A percentile compares a stretch with the other conserved stretches of the same genome.
phyloP scores from a whole-genome alignment of 495 filamentous ascomycete species.

The Hypoxylon cercidicola region DNA sequence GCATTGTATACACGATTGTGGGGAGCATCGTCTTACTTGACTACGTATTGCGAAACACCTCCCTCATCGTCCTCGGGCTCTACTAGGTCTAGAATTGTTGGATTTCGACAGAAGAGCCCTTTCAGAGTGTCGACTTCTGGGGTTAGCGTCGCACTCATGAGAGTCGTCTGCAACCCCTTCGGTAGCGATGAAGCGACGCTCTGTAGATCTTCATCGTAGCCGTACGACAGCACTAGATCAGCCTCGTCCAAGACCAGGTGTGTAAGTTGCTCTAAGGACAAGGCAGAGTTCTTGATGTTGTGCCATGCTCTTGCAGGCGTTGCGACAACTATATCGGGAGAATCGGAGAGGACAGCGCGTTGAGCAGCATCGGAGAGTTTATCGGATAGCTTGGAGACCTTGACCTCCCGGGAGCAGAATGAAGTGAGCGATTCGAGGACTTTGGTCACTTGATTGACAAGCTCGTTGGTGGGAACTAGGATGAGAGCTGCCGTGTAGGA shows the following conservation, averaged over 20 bases:
- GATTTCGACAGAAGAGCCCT: slow-evolving; percentile 84
- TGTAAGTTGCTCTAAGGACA: slow-evolving; percentile 74
- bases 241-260: slow-evolving; percentile 95
- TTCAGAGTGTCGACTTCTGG: slow-evolving; percentile 87
- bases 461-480: slow-evolving; percentile 92
- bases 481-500: slow-evolving; percentile 73
- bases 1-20: neutral
- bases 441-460: slow-evolving; percentile 88
- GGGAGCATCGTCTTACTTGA: slow-evolving; percentile 65
- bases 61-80: slow-evolving; percentile 74
- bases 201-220: slow-evolving; percentile 90
- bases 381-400: slow-evolving; percentile 84
- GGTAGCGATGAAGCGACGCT: slow-evolving; percentile 78
- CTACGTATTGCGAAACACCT: slow-evolving; percentile 84
- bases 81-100: slow-evolving; percentile 78
- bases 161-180: slow-evolving; percentile 85
- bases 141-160: slow-evolving; percentile 93
- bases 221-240: slow-evolving; percentile 93
- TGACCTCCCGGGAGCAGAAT: slow-evolving; percentile 86
- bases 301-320: slow-evolving; percentile 82
- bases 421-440: slow-evolving; percentile 74
- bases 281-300: slow-evolving; percentile 73
- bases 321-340: slow-evolving; percentile 87
- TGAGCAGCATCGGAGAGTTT: slow-evolving; percentile 88
- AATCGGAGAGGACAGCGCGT: slow-evolving; percentile 83